Base-by-base conservation (phyloP, 768 basidiomycete species). In the Hygrophorus russula region DNA sequence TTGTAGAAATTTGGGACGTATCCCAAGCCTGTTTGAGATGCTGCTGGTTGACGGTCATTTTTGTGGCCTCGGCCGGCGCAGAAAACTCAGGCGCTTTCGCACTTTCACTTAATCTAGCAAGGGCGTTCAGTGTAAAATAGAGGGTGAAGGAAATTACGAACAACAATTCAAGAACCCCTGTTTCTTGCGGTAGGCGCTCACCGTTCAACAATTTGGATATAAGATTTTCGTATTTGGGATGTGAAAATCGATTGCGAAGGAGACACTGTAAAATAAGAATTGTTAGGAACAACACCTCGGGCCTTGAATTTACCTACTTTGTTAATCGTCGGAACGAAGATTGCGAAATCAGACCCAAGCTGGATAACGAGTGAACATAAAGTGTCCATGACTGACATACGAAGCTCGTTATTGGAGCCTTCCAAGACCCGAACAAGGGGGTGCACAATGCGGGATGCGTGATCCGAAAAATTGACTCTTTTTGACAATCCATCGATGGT, bases 11-110 rank as follows among this genome's bases (percentile, higher is more conserved):
- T 47, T 76, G 72, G 5, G 86, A 83, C 1, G 78, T 76, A 51
- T 96, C 93, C 94, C 96, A 99, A 0, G 93, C 92, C 53, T 90
- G 82, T 60, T 96, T 97, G 48, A 99, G 73, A 59, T 94, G 89
- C 51, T 94, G 91, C 60, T 98, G 96, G 54, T 99, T 99, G 33
- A 97, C 92, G 2, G 80, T 75, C 65, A 97, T 78, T 65, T 87
- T 93, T 24, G 81, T 78, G 2, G 87, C 77, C 53, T 96, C 94
- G 0, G 85, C 81, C 4, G 83, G 84, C 2, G 80, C 81, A n/a
- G 84, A 79, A 51, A 79, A 82, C 52, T 88, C 86, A 1, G 80
- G 72, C 2, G 70, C 62, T 54, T 76, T 80, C 10, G 69, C 65
- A 48, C 65, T 78, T 53, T 87, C 80, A 45, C 66, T 78, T 48